phyloP scores from a whole-genome alignment of 441 rosid genomes.

The Geranium incanum region DNA sequence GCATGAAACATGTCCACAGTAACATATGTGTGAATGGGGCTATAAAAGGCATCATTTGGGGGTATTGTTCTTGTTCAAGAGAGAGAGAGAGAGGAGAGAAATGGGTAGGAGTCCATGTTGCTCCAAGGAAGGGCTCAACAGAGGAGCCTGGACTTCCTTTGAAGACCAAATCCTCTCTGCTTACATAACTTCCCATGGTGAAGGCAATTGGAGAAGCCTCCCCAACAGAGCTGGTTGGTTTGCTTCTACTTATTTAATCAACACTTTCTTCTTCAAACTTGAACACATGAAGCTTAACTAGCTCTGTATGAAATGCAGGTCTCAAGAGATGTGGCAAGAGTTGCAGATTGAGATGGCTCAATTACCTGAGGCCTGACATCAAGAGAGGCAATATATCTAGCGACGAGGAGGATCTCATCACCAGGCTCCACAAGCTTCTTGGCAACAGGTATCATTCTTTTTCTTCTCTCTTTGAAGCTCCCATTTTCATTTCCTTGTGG shows the following conservation, averaged over 20 bases:
- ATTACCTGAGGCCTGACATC: neutral
- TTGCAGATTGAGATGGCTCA: constrained; percentile 1
- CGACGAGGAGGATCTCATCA: neutral
- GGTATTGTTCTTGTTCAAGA: neutral
- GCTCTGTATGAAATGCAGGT: neutral
- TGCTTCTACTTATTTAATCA: neutral
- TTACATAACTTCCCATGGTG: constrained; percentile 20
- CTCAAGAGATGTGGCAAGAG: neutral
- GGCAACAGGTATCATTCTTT: neutral
- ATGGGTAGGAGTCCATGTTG: neutral
- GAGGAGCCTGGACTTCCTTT: no score
- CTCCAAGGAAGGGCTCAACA: no score
- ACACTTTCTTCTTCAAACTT: neutral
- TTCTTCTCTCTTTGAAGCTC: neutral
- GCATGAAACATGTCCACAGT: no score
- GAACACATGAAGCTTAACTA: neutral
- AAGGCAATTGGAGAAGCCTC: constrained; percentile 28
- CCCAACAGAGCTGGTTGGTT: constrained; percentile 19
- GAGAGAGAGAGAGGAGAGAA: neutral
- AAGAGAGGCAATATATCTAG: neutral
- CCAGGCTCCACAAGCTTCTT: neutral
- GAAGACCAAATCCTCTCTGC: constrained; percentile 20
- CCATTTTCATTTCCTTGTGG: neutral
- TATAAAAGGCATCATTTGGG: neutral
- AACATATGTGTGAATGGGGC: neutral